Conservation (phyloP, 345 rosid species). For the Psidium friedrichsthalianum region DNA sequence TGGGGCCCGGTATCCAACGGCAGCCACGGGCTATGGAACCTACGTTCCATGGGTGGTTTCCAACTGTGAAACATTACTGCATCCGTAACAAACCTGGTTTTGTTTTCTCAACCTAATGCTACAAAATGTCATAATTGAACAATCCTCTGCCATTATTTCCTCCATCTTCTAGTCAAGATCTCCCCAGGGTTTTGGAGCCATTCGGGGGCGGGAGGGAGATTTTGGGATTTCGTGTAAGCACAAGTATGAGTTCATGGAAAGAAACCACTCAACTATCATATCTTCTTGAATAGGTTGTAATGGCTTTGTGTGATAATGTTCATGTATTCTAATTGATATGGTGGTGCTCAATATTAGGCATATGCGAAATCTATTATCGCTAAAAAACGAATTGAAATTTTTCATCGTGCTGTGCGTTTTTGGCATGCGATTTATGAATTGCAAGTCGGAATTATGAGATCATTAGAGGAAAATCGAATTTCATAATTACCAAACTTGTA, state of each 20-base stretch:
- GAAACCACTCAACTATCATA: rapidly evolving
- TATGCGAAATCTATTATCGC: background rate
- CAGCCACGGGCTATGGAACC: background rate
- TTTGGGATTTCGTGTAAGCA: background rate
- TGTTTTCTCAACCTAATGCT: background rate
- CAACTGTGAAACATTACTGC: slow-evolving; percentile 1
- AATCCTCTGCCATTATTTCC: background rate
- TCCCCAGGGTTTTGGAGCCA: background rate
- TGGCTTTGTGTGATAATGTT: background rate
- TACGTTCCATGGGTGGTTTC: background rate
- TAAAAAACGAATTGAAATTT: background rate
- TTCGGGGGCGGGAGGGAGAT: background rate
- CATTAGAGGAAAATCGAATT: background rate
- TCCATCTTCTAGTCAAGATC: background rate
- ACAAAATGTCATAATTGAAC: background rate
- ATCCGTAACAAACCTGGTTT: background rate
- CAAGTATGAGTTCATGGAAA: background rate
- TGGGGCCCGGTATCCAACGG: background rate
- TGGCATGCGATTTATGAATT: no score
- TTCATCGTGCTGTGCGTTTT: background rate
- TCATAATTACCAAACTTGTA: no score
- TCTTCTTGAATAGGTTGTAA: no score
- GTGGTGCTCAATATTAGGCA: background rate
- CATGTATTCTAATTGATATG: background rate
- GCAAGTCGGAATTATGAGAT: background rate